A percentile compares a stretch with the other conserved stretches of the same genome.
Conservation (phyloP, 1,284 basidiomycete species). For the Ceratobasidium sp. region DNA sequence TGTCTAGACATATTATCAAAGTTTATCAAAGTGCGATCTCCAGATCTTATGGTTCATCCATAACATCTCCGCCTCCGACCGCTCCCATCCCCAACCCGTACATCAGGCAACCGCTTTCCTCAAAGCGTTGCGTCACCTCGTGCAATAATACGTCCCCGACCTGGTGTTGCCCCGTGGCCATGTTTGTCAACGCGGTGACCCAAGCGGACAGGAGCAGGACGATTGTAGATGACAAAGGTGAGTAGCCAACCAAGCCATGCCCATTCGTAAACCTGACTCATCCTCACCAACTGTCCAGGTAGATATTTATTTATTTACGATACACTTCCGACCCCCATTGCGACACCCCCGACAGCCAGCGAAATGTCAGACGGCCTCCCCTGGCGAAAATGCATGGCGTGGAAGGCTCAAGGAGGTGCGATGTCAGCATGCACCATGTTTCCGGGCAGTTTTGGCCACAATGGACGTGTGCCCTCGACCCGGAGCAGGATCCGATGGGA, state of each 20-base stretch:
- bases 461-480: slow-evolving; percentile 37
- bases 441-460: slow-evolving; percentile 23
- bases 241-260: slow-evolving; percentile 8
- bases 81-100: background rate
- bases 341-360: background rate
- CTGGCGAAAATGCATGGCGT: background rate
- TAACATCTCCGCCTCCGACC: background rate
- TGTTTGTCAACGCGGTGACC: background rate
- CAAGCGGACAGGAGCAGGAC: background rate
- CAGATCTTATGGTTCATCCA: background rate
- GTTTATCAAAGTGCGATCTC: background rate
- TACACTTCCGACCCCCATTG: background rate
- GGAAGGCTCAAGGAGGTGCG: background rate
- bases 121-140: background rate
- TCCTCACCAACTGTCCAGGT: background rate
- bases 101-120: background rate
- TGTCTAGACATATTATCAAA: background rate
- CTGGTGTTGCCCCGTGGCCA: background rate
- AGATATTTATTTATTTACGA: background rate
- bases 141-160: background rate
- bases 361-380: background rate
- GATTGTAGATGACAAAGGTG: background rate
- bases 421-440: slow-evolving; percentile 2
- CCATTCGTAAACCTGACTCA: background rate
- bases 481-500: slow-evolving; percentile 36